phyloP scores from a whole-genome alignment of 495 filamentous ascomycete genomes.

The Penicillium coffeae region DNA sequence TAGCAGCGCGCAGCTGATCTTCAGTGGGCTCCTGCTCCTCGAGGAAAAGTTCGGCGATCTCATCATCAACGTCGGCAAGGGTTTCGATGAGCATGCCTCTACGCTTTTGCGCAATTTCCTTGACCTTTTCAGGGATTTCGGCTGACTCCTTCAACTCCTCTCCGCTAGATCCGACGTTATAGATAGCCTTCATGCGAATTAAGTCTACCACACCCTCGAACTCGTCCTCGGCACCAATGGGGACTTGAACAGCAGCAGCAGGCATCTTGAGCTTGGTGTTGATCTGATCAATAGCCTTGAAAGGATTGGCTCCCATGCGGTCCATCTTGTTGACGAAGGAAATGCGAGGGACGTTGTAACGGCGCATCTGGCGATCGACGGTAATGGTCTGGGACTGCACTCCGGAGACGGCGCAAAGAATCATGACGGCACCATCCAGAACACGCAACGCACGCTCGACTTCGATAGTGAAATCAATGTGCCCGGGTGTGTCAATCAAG shows the following conservation, averaged over 20 bases:
- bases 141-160: constrained; percentile 67
- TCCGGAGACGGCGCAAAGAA: constrained; percentile 94
- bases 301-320: constrained; percentile 96
- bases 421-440: constrained; percentile 97
- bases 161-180: constrained; percentile 81
- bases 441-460: constrained; percentile 95
- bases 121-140: constrained; percentile 74
- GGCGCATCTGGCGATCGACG: constrained; percentile 96
- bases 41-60: constrained; percentile 95
- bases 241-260: constrained; percentile 91
- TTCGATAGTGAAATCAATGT: constrained; percentile 99
- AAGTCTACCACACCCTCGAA: constrained; percentile 95
- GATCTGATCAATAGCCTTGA: constrained; percentile 96
- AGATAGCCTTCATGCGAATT: constrained; percentile 86
- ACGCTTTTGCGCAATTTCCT: constrained; percentile 71
- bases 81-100: constrained; percentile 86
- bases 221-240: constrained; percentile 87
- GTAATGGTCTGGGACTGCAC: constrained; percentile 98
- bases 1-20: constrained; percentile 82
- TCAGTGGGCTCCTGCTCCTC: constrained; percentile 74
- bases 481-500: constrained; percentile 96
- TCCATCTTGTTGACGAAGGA: constrained; percentile 99
- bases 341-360: constrained; percentile 93
- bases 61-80: constrained; percentile 94
- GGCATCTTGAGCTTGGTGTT: constrained; percentile 89